These are phyloP conservation scores for Naganishia onofrii DNA, from an alignment of 768 basidiomycete genomes.

Conservation along the genomic window DNA sequence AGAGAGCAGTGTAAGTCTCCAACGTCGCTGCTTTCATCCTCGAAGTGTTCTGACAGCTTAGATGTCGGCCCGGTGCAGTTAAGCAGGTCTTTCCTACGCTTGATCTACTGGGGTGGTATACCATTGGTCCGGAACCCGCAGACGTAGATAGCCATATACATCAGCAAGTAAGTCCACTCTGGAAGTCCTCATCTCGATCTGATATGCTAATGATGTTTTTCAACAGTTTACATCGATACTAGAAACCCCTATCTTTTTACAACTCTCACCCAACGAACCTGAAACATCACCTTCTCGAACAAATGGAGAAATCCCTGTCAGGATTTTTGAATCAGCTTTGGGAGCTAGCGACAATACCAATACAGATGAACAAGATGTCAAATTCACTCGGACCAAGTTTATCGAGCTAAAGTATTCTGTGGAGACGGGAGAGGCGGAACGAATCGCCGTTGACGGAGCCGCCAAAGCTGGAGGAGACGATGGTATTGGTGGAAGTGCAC, in stretches of 20 bases:
- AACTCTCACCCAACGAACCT: constrained; percentile 59
- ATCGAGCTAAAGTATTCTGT: constrained; percentile 82
- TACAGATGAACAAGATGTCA: constrained; percentile 57
- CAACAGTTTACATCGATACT: constrained; percentile 75
- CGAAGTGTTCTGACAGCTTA: neutral
- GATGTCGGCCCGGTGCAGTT: constrained; percentile 58
- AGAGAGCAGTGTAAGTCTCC: constrained; percentile 74
- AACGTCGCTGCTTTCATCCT: neutral
- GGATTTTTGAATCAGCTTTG: constrained; percentile 87
- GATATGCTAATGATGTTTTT: constrained; percentile 4
- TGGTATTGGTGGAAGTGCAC: constrained; percentile 67
- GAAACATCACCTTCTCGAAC: constrained; percentile 30
- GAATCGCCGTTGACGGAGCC: constrained; percentile 96
- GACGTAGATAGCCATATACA: constrained; percentile 76
- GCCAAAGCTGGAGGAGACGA: constrained; percentile 65
- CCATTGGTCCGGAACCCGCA: constrained; percentile 71
- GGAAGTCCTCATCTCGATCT: neutral
- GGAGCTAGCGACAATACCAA: constrained; percentile 65
- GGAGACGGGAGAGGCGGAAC: constrained; percentile 96
- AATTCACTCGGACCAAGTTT: constrained; percentile 53
- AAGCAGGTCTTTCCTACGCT: constrained; percentile 97
- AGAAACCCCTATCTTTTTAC: constrained; percentile 82
- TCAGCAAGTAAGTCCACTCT: constrained; percentile 63
- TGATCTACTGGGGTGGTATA: constrained; percentile 98
- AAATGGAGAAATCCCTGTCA: constrained; percentile 70